phyloP scores from a whole-genome alignment of 306 rosid species.

The Canavalia ensiformis region DNA sequence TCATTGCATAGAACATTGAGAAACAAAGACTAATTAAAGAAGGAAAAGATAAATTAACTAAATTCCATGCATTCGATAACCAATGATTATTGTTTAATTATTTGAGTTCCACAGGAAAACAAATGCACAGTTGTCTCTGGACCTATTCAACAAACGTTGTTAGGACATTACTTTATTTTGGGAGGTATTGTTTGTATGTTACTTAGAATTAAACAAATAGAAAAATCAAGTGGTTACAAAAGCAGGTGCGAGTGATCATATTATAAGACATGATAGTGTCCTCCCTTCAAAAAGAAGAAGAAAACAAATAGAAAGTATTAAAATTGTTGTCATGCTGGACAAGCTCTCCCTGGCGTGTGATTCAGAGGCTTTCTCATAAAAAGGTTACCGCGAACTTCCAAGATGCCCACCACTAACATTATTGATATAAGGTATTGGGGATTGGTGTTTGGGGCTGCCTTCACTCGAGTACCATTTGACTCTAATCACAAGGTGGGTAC shows the following conservation, averaged over 20 bases:
- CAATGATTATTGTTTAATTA: conserved; percentile 37
- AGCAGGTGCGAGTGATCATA: conserved; percentile 53
- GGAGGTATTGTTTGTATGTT: conserved; percentile 50
- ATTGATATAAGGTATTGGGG: conserved; percentile 28
- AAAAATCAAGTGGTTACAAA: conserved; percentile 48
- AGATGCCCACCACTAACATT: conserved; percentile 48
- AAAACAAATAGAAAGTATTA: conserved; percentile 45
- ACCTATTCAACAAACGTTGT: conserved; percentile 48
- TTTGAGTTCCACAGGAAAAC: conserved; percentile 20
- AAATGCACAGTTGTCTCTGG: conserved; percentile 41
- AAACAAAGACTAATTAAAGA: neutral
- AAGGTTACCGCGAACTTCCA: conserved; percentile 46
- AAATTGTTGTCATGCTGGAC: conserved; percentile 52
- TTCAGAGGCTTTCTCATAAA: conserved; percentile 49
- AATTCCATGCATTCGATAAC: conserved; percentile 26
- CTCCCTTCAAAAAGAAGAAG: conserved; percentile 43
- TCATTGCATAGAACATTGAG: neutral
- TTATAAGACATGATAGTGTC: conserved; percentile 47
- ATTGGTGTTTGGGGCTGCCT: conserved; percentile 17
- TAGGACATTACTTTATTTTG: conserved; percentile 44
- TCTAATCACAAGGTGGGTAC: conserved; percentile 6
- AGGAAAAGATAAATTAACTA: neutral
- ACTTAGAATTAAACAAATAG: conserved; percentile 35
- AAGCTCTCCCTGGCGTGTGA: conserved; percentile 56
- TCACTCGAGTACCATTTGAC: conserved; percentile 43